A percentile compares a stretch with the other conserved stretches of the same genome.
Evolutionary conservation across 495 filamentous ascomycete genomes (phyloP).

Genomic region (Hyaloscypha hepaticicola): DNA sequence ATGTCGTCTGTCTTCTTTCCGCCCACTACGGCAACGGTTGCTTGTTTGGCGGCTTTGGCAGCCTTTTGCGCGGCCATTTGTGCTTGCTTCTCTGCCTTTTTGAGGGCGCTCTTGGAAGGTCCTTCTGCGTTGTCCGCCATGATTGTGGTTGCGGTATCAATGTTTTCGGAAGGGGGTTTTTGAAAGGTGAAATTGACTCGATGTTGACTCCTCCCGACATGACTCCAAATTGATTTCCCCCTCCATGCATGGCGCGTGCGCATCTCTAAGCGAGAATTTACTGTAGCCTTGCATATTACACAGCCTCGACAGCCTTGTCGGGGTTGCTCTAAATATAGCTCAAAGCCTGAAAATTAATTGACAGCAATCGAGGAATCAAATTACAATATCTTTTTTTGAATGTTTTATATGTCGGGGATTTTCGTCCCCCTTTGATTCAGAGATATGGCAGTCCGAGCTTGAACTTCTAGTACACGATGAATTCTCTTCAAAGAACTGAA

Average conservation of each 20-base stretch:
- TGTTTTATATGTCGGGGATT: too few species aligned
- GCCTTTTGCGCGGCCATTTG: constrained; percentile 66
- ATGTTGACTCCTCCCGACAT: constrained; percentile 10
- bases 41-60: constrained; percentile 60
- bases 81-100: constrained; percentile 68
- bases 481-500: too few species aligned
- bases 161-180: neutral
- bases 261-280: neutral
- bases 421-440: too few species aligned
- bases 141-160: constrained; percentile 17
- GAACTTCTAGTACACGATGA: too few species aligned
- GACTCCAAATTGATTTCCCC: constrained; percentile 17
- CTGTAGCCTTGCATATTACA: neutral
- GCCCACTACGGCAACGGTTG: constrained; percentile 42
- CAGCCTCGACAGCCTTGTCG: neutral
- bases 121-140: constrained; percentile 30
- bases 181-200: neutral
- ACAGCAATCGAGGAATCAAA: too few species aligned
- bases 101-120: constrained; percentile 49
- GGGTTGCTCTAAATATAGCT: neutral
- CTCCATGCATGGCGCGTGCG: constrained; percentile 13
- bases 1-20: constrained; percentile 58
- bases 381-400: too few species aligned
- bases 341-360: neutral
- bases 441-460: too few species aligned